These are phyloP conservation scores for Eruca vesicaria DNA, from an alignment of 441 rosid genomes.

Conservation along the genomic window DNA sequence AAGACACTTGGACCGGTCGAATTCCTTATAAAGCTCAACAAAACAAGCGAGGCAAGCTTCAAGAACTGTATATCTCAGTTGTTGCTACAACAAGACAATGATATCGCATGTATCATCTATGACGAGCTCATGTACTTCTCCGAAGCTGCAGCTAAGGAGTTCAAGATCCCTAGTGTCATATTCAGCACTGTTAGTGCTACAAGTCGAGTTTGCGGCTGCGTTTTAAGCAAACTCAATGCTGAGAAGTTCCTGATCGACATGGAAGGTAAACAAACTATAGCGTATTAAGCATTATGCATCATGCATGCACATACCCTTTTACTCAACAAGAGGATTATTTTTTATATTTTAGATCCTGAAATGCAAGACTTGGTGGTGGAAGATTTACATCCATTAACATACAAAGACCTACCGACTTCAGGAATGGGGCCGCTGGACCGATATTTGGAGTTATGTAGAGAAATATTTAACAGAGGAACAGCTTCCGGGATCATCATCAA, in stretches of 20 bases:
- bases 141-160: conserved; percentile 35
- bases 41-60: conserved; percentile 27
- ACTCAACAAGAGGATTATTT: neutral
- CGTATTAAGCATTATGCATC: neutral
- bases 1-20: neutral
- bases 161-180: conserved; percentile 41
- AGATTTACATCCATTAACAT: conserved; percentile 28
- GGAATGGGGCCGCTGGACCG: conserved; percentile 8
- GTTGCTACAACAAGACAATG: conserved; percentile 5
- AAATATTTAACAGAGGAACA: neutral
- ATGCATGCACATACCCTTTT: neutral
- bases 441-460: neutral
- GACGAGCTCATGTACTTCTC: conserved; percentile 46
- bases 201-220: conserved; percentile 7
- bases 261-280: conserved; percentile 2
- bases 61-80: conserved; percentile 19
- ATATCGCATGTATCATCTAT: too few relatives aligned
- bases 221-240: conserved; percentile 4
- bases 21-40: conserved; percentile 25
- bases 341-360: conserved; percentile 16
- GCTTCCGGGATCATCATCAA: conserved; percentile 36
- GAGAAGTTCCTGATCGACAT: conserved; percentile 14
- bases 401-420: conserved; percentile 27
- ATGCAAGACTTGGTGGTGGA: conserved; percentile 9
- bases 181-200: conserved; percentile 41